A percentile compares a stretch with the other conserved stretches of the same genome.
phyloP scores from a whole-genome alignment of 495 filamentous ascomycete genomes.

The Annulohypoxylon stygium region DNA sequence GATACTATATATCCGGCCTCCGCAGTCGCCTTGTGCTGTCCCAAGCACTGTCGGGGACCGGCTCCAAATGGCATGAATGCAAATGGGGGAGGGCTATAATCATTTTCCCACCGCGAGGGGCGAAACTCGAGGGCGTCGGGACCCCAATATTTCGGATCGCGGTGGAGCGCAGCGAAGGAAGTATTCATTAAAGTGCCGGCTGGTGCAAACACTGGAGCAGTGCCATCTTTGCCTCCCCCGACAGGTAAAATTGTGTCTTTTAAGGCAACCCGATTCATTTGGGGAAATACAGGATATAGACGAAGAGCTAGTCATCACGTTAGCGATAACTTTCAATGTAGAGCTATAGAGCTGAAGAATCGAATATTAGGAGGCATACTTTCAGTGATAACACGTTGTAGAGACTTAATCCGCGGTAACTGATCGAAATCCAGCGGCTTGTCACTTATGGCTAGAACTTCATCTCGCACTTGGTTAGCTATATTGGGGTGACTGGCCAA shows the following conservation, averaged over 20 bases:
- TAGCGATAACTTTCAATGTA: slow-evolving; percentile 1
- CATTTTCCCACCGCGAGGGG: slow-evolving; percentile 72
- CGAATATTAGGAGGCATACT: slow-evolving; percentile 45
- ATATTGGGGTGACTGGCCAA: slow-evolving; percentile 35
- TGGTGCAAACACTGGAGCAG: slow-evolving; percentile 52
- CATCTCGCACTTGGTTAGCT: slow-evolving; percentile 35
- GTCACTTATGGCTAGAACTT: slow-evolving; percentile 40
- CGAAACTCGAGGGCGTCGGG: slow-evolving; percentile 63
- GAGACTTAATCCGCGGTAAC: slow-evolving; percentile 1
- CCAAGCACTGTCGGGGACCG: slow-evolving; percentile 32
- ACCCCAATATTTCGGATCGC: slow-evolving; percentile 59
- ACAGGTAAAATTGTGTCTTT: slow-evolving; percentile 57
- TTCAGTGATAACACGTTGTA: slow-evolving; percentile 38
- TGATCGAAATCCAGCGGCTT: slow-evolving; percentile 53
- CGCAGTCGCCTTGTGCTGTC: slow-evolving; percentile 28
- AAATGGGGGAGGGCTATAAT: slow-evolving; percentile 31
- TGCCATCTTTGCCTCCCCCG: slow-evolving; percentile 52
- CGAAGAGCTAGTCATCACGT: slow-evolving; percentile 47
- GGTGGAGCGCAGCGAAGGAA: slow-evolving; percentile 59
- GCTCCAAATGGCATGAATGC: slow-evolving; percentile 19
- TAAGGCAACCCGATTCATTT: slow-evolving; percentile 52
- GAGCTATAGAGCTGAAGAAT: not conserved
- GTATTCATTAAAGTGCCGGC: slow-evolving; percentile 54
- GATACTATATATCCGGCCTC: slow-evolving; percentile 39
- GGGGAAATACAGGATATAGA: slow-evolving; percentile 53